Base-by-base conservation (phyloP, 2,329 filamentous ascomycete genomes). In the Penicillium hordei region DNA sequence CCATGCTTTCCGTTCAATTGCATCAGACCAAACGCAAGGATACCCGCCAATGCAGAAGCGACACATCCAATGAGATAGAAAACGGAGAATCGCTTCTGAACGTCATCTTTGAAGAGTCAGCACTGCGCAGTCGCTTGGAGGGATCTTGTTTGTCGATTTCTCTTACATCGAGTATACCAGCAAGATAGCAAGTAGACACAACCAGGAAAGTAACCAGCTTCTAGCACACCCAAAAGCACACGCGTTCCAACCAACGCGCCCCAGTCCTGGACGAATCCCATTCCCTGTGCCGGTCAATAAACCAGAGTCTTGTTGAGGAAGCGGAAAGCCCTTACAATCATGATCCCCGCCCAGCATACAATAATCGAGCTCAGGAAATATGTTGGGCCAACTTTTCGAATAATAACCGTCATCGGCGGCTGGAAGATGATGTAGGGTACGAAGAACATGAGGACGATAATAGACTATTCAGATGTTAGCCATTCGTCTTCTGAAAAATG, bases 101-200 rank as follows among this genome's bases (percentile, higher is more conserved):
- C 65, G 17, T 74, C 71, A 53, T 66, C 68, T 67, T 38, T 17
- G 15, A 21, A 17, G 19, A 23, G 23, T 38, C 38, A 40, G 52
- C 39, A 60, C 64, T 57, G 12, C 23, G 9, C 13, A 25, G 10
- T 27, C 19, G 27, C 5, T 19, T 13, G 6, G 1, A 31, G 6
- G 15, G 17, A 1, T 13, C 1, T 19, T 9, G 33, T 19, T 17
- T 12, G 15, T 4, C 19, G 1, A 45, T 12, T 31, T 17, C 5
- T 25, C 68, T 62, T 56, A 71, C 69, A 73, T 57, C 73, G 63
- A 0, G 86, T 87, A 68, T 89, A 90, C 87, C 87, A 91, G 36
- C 86, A 89, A 59, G 84, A 87, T n/a, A 91, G 81, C 6, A 91
- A 76, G 67, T 90, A 91, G 0, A 89, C 86, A 50, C 83, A 87